Evolutionary conservation across 768 basidiomycete species (phyloP), one percentile per base, ranked within the genome.

Genomic region (Suillus decipiens): DNA sequence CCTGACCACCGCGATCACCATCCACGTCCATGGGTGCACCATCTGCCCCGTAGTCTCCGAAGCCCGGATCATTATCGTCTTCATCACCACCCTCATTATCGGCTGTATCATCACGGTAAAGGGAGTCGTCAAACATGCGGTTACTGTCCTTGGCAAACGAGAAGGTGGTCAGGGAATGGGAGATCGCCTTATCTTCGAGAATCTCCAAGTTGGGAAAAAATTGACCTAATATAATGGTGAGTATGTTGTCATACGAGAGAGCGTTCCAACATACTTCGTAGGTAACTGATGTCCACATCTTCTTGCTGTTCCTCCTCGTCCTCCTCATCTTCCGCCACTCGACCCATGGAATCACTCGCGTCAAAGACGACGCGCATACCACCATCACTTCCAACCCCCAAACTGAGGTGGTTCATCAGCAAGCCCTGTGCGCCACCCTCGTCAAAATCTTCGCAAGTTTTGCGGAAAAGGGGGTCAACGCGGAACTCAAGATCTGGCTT

Each of bases 391-490:
- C 91, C 92, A 1, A 89, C 80, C 22, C 90, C 91, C 60, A 93
- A 70, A 59, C 85, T 84, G 47, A 99, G 81, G 71, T 99, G 97
- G 72, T 99, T 99, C 96, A 99, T 96, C 37, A 99, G 79, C 54
- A 99, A 77, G 12, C 97, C 97, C 64, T 93, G 89, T 0, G 97
- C 97, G 55, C 97, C 96, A 47, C 96, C 97, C 75, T 99, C 97
- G 73, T 99, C 97, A 70, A 99, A 99, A 72, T 99, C 97, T 28
- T 93, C 96, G 70, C 90, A 93, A 2, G 97, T 99, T 81, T 99
- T 99, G 78, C 86, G 92, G 80, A 99, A 99, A 39, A 99, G 81
- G 1, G 97, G 97, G 72, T 99, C 97, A 34, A 99, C 94, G 51
- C 87, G 89, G 76, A 97, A 97, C 72, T 98, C 97, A 37, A 99